These are phyloP conservation scores for Crucihimalaya himalaica DNA, from an alignment of 345 rosid species.

Conservation along the genomic window DNA sequence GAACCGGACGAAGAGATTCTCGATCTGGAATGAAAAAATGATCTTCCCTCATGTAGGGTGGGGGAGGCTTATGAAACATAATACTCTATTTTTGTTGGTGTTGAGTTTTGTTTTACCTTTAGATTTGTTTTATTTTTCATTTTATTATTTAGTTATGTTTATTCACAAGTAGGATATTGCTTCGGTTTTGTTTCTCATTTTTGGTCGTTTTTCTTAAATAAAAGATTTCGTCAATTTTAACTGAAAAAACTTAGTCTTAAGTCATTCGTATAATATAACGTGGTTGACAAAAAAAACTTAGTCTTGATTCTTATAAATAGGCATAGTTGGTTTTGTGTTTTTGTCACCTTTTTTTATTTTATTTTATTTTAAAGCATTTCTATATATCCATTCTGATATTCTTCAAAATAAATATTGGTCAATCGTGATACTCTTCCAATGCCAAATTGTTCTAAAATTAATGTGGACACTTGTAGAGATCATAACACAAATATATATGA, in stretches of 20 bases:
- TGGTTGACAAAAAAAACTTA: no score
- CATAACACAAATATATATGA: not conserved
- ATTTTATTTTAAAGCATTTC: no score
- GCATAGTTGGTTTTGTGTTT: not conserved
- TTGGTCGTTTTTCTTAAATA: not conserved
- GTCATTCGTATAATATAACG: no score
- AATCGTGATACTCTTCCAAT: not conserved
- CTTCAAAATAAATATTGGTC: not conserved
- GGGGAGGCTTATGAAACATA: not conserved
- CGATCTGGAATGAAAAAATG: not conserved
- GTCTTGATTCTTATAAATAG: not conserved
- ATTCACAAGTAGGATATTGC: not conserved
- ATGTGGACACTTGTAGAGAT: not conserved
- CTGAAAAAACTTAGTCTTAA: not conserved
- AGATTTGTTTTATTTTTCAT: no score
- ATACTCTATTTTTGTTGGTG: not conserved
- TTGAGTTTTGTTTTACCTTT: not conserved
- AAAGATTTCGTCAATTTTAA: not conserved
- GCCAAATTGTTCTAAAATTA: not conserved
- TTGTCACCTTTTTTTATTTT: not conserved
- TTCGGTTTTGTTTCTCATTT: not conserved
- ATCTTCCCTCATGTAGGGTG: not conserved
- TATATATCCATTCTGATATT: not conserved
- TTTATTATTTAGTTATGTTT: not conserved
- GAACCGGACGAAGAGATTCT: not conserved